Base-by-base conservation (phyloP, 495 filamentous ascomycete genomes). In the Pseudotulostoma volvatum region DNA sequence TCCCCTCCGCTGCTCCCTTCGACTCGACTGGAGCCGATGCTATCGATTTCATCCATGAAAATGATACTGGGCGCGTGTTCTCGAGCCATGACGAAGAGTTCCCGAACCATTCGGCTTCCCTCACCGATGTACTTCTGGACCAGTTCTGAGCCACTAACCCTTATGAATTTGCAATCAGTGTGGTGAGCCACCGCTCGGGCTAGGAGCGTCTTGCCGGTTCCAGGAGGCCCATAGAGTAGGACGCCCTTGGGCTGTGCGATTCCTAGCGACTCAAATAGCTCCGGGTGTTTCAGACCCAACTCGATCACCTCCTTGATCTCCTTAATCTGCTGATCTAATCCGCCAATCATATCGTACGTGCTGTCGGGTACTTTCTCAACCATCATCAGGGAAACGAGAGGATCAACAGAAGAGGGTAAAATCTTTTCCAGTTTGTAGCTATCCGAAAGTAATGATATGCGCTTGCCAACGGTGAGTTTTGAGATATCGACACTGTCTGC, bases 241-340 rank as follows among this genome's bases (percentile, higher is more conserved):
- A 99, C 90, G 54, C 90, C 90, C 58, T 96, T 96, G 7, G 90
- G 90, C 49, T 96, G 90, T 39, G 92, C 92, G 48, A 99, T 99
- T 44, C 90, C 90, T 42, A 99, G 77, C 18, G 86, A 93, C 66
- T 99, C 90, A 62, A 99, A 99, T 36, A 99, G 72, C 60, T 99
- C 90, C 2, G 90, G 90, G 55, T 99, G 90, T 66, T 96, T 93
- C 41, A 99, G 72, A 39, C 90, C 90, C 21, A 99, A 81, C 65
- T 99, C 90, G 57, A 99, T 96, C 39, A 99, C 90, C 58, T 99
- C 90, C 65, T 99, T 99, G 68, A 99, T 99, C 61, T 99, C 92
- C 68, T 99, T 96, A 66, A 99, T 96, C 53, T 99, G 90, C 55
- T 99, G 92, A 49, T 96, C 92, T 34, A 99, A 69, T 43, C 90